These are phyloP conservation scores for Corynespora cassiicola DNA, from an alignment of 2,329 filamentous ascomycete species.

Conservation along the genomic window DNA sequence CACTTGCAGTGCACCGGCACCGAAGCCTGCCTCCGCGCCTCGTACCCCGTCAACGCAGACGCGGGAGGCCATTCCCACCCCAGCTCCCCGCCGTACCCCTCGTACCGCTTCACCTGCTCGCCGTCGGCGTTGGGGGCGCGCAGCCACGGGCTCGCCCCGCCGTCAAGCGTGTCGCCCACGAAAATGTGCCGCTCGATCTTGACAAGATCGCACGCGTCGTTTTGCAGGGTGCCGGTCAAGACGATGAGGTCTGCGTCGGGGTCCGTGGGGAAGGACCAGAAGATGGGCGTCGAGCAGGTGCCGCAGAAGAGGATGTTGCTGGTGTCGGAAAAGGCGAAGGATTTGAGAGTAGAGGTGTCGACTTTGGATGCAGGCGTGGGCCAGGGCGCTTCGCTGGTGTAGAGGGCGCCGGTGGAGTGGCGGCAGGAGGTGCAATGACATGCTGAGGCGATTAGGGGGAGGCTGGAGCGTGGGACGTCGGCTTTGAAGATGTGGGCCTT, in stretches of 20 bases:
- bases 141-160: constrained; percentile 59
- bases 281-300: constrained; percentile 54
- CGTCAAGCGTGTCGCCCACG: constrained; percentile 60
- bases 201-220: constrained; percentile 36
- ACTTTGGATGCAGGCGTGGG: constrained; percentile 40
- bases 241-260: constrained; percentile 34
- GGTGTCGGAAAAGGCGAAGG: constrained; percentile 46
- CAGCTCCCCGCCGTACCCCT: constrained; percentile 27
- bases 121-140: constrained; percentile 42
- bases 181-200: constrained; percentile 49
- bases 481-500: constrained; percentile 50
- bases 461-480: constrained; percentile 34
- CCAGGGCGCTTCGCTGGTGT: constrained; percentile 48
- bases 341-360: constrained; percentile 34
- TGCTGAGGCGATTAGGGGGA: constrained; percentile 51
- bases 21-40: constrained; percentile 20
- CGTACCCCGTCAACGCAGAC: constrained; percentile 9
- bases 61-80: constrained; percentile 37
- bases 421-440: constrained; percentile 62
- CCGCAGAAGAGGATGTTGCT: constrained; percentile 51
- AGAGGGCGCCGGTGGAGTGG: constrained; percentile 52
- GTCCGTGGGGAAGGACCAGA: constrained; percentile 41
- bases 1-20: constrained; percentile 56
- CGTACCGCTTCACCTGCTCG: constrained; percentile 27
- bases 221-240: constrained; percentile 48